Evolutionary conservation across 805 yeast species (phyloP).

Genomic region (Saccharomycopsis oosterbeekiorum): DNA sequence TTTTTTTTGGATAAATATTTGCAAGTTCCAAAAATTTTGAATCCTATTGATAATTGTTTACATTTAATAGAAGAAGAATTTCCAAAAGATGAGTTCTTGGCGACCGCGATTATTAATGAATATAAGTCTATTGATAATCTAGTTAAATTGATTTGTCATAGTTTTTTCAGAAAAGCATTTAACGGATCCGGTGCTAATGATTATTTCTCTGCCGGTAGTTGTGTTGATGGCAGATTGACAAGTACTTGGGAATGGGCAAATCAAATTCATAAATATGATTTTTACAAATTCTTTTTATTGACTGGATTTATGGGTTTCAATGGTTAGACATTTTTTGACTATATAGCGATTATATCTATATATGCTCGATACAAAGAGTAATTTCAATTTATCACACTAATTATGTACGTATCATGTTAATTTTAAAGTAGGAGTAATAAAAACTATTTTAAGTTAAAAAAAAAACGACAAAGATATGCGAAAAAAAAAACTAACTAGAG

Average conservation of each 20-base stretch:
- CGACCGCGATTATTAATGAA: constrained; percentile 45
- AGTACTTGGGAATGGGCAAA: constrained; percentile 82
- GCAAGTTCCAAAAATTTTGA: constrained; percentile 69
- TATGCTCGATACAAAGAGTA: no score
- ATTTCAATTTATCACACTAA: no score
- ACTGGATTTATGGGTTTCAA: constrained; percentile 70
- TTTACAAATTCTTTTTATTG: constrained; percentile 48
- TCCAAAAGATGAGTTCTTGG: constrained; percentile 37
- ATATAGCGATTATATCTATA: no score
- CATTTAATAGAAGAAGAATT: constrained; percentile 42
- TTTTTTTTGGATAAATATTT: constrained; percentile 72
- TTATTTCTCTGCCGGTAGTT: constrained; percentile 74
- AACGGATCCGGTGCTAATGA: constrained; percentile 82
- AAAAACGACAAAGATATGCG: no score
- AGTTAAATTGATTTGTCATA: constrained; percentile 34
- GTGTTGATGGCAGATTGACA: constrained; percentile 75
- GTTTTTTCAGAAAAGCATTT: constrained; percentile 48
- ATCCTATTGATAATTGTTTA: constrained; percentile 57
- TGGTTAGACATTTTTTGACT: background rate
- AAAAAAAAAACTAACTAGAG: no score
- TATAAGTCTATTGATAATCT: constrained; percentile 48
- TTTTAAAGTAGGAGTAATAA: no score
- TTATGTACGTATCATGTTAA: no score
- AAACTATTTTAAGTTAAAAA: no score
- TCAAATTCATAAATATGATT: constrained; percentile 55